Percentiles rank a stretch among this genome's conserved stretches.
Evolutionary conservation across 768 basidiomycete species (phyloP).

Genomic region (Daedaleopsis nitida): DNA sequence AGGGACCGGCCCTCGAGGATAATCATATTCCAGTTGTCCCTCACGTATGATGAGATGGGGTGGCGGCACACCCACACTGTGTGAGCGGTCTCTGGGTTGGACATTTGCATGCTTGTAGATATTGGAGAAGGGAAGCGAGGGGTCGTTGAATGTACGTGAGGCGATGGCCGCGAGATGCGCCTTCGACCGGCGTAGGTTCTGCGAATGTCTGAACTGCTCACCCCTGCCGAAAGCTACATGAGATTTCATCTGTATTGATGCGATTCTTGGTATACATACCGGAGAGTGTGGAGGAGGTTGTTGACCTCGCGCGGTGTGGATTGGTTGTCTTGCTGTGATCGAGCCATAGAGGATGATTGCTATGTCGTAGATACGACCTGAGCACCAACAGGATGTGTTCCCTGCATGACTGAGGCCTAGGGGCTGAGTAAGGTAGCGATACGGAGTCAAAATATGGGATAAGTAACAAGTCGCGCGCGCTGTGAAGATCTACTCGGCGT

Average conservation of each 20-base stretch:
- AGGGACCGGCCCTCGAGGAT: conserved; percentile 26
- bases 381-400: background rate
- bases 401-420: background rate
- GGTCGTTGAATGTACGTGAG: conserved; percentile 38
- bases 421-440: background rate
- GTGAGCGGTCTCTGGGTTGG: background rate
- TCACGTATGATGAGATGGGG: conserved; percentile 19
- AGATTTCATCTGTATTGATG: background rate
- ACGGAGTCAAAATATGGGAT: background rate
- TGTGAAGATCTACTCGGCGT: too few species aligned
- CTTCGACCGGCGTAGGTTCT: conserved; percentile 47
- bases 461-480: background rate
- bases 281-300: conserved; percentile 51
- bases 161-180: conserved; percentile 6
- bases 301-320: conserved; percentile 41
- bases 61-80: conserved; percentile 7
- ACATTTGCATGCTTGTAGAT: conserved; percentile 28
- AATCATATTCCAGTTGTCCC: conserved; percentile 22
- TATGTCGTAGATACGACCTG: background rate
- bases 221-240: conserved; percentile 44
- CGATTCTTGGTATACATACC: conserved; percentile 35
- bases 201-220: conserved; percentile 68
- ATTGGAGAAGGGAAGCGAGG: conserved; percentile 48
- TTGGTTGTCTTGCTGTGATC: background rate
- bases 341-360: background rate